Percentiles rank a stretch among this genome's conserved stretches.
These are phyloP conservation scores for Striga asiatica DNA, from an alignment of 257 asterid genomes.

Conservation along the genomic window DNA sequence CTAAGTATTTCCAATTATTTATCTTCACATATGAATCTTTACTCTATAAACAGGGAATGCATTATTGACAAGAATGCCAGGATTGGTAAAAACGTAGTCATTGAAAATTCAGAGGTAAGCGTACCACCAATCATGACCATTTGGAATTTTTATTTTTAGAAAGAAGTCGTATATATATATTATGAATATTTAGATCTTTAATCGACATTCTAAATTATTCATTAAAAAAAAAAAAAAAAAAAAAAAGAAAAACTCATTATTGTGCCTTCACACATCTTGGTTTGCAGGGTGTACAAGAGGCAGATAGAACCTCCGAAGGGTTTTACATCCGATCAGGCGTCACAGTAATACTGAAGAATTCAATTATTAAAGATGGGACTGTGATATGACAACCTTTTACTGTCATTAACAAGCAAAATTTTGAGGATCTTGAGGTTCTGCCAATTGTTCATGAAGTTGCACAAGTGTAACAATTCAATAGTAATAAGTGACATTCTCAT, in stretches of 20 bases:
- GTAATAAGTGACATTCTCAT: background rate
- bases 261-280: slow-evolving; percentile 10
- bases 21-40: slow-evolving; percentile 12
- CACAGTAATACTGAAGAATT: slow-evolving; percentile 56
- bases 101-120: slow-evolving; percentile 80
- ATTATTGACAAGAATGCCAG: slow-evolving; percentile 92
- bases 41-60: slow-evolving; percentile 55
- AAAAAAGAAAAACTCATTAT: slow-evolving; percentile 13
- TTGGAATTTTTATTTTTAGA: too few relatives aligned
- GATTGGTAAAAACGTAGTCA: slow-evolving; percentile 75
- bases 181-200: background rate
- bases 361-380: slow-evolving; percentile 70
- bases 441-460: background rate
- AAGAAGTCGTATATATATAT: too few relatives aligned
- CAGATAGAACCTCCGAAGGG: slow-evolving; percentile 90
- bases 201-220: background rate
- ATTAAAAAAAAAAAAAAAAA: too few relatives aligned
- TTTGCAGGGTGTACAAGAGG: slow-evolving; percentile 88
- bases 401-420: slow-evolving; percentile 15
- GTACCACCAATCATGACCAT: background rate
- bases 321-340: slow-evolving; percentile 86
- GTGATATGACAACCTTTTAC: slow-evolving; percentile 38
- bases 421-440: background rate
- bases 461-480: background rate
- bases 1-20: background rate